Conservation (phyloP, 177 flowering plant genomes). For the Vitis hybrid region DNA sequence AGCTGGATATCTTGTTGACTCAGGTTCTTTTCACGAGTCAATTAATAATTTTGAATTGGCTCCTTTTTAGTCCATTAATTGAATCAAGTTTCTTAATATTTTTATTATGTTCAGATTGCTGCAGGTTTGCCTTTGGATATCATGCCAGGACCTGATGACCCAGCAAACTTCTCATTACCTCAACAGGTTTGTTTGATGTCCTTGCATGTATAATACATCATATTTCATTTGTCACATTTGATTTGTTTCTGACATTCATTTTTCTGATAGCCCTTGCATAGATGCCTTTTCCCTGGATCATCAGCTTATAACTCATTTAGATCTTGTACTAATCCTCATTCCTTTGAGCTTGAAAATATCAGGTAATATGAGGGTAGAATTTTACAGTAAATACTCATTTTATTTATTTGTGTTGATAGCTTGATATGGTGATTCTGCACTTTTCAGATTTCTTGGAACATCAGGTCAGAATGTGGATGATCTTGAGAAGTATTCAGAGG, state of each 20-base stretch:
- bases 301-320: constrained; percentile 77
- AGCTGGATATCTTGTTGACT: constrained; percentile 80
- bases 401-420: background rate
- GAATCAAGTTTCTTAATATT: constrained; percentile 2
- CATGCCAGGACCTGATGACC: constrained; percentile 90
- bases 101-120: constrained; percentile 60
- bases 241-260: constrained; percentile 14
- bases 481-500: constrained; percentile 84
- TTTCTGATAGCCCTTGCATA: constrained; percentile 69
- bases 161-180: constrained; percentile 88
- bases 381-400: background rate
- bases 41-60: background rate
- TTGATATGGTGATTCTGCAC: background rate
- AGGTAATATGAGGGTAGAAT: constrained; percentile 37
- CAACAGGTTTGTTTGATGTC: constrained; percentile 67
- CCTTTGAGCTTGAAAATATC: constrained; percentile 70
- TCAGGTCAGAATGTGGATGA: constrained; percentile 95
- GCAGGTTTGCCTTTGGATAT: constrained; percentile 83
- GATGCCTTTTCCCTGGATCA: constrained; percentile 90
- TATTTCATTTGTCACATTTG: background rate
- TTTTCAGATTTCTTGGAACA: constrained; percentile 85
- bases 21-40: constrained; percentile 51
- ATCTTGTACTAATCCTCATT: constrained; percentile 91
- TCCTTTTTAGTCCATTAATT: background rate
- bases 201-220: background rate